Percentiles rank a stretch among this genome's conserved stretches.
phyloP scores from a whole-genome alignment of 352 stramenopile species.

The Phytophthora europaea region DNA sequence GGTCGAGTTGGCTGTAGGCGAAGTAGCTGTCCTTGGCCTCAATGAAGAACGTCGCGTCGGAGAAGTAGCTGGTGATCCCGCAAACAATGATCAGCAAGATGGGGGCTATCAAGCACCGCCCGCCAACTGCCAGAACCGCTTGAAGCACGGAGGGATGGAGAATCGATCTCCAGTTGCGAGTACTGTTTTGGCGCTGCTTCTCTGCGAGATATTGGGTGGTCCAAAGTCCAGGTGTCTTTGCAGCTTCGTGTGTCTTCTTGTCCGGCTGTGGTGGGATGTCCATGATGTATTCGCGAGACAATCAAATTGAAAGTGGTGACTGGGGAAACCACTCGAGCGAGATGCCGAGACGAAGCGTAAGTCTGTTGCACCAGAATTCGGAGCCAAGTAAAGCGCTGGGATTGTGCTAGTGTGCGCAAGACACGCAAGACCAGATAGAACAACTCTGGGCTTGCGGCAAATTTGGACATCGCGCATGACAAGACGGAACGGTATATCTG shows the following conservation, averaged over 20 bases:
- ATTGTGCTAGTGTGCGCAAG: neutral
- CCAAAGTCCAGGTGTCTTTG: constrained; percentile 6
- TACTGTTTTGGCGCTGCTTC: constrained; percentile 7
- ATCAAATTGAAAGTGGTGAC: neutral
- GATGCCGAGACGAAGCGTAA: neutral
- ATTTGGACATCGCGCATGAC: neutral
- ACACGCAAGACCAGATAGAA: constrained; percentile 5
- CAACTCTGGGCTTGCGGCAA: too few relatives aligned
- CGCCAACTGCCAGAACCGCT: constrained; percentile 15
- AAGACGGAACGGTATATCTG: neutral
- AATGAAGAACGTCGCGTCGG: constrained; percentile 23
- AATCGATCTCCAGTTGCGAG: constrained; percentile 13
- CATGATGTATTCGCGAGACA: neutral
- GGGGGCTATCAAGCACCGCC: constrained; percentile 23
- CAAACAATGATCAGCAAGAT: constrained; percentile 15
- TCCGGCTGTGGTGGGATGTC: neutral
- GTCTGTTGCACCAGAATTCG: neutral
- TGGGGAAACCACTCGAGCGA: neutral
- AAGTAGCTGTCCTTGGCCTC: constrained; percentile 30
- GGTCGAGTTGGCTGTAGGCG: constrained; percentile 31
- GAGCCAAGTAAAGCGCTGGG: neutral
- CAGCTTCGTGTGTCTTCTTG: neutral
- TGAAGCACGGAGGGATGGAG: constrained; percentile 23
- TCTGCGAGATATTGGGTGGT: constrained; percentile 15
- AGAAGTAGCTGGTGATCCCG: constrained; percentile 17